Base-by-base conservation (phyloP, 768 basidiomycete genomes). In the Boletus sp. region DNA sequence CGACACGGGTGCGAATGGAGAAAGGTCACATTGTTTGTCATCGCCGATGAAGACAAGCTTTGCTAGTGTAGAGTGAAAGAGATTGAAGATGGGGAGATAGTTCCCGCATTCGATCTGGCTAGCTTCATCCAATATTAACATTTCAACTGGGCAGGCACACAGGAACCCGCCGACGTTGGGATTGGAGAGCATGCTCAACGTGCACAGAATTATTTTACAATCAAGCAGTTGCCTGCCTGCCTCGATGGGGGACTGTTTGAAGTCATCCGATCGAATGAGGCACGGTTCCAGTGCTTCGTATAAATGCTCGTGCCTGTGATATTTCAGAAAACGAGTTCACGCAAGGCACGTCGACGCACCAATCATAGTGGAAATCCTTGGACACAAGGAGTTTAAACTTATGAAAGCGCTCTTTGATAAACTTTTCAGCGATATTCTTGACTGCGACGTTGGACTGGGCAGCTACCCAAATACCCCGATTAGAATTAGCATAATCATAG, bases 391-490 rank as follows among this genome's bases (percentile, higher is more conserved):
- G 46, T 47, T 56, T 75, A 55, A 78, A 80, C 8, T 65, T 53
- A 8, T 32, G 5, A 55, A 78, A 72, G 0, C 43, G 61, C n/a
- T 62, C 56, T 7, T 66, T 62, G 25, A 67, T 54, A 11, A 80
- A 65, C 44, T 75, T 80, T 55, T 79, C 75, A 0, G 78, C 78
- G n/a, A 80, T 79, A 52, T 80, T 80, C 58, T 81, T 81, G 19
- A 80, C 79, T 0, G 76, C 79, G 33, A 80, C 76, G 39, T 80
- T 81, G 0, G 78, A 79, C 27, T 80, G 79, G 0, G 79, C 77
- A 29, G 74, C 64, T 29, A 80, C 57, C 73, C 75, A 80, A 10
- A 77, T 61, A 9, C 59, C 47, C 27, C 42, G 61, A 8, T 23
- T 19, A 15, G 56, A 56, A 2, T 47, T 45, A 44, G 58, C 53